Percentiles rank a stretch among this genome's conserved stretches.
phyloP scores from a whole-genome alignment of 768 basidiomycete species.

The Mycena crocata region DNA sequence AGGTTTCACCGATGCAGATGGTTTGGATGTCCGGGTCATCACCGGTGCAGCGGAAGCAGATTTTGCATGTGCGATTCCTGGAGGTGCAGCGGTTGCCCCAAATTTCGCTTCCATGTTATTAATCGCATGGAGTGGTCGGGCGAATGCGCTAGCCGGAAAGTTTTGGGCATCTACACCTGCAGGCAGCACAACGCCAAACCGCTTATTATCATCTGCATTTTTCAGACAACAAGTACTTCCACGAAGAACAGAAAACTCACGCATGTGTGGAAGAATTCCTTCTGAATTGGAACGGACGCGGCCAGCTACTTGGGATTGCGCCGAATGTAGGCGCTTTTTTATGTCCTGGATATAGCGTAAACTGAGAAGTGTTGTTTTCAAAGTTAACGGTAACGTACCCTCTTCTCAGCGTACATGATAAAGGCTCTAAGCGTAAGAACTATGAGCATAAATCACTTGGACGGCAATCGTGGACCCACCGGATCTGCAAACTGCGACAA shows the following conservation, averaged over 20 bases:
- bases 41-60: neutral
- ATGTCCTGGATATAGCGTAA: neutral
- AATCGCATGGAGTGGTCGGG: neutral
- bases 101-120: neutral
- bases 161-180: neutral
- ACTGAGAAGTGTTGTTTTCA: neutral
- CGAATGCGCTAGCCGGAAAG: slow-evolving; percentile 14
- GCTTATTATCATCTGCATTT: neutral
- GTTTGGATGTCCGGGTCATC: neutral
- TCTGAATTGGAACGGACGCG: slow-evolving; percentile 27
- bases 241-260: neutral
- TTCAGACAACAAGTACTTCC: neutral
- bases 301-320: neutral
- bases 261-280: slow-evolving; percentile 9
- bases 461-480: neutral
- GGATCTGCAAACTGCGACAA: slow-evolving; percentile 33
- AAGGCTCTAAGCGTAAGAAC: slow-evolving; percentile 5
- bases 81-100: neutral
- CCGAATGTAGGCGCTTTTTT: too few relatives aligned
- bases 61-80: neutral
- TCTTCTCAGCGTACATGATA: slow-evolving; percentile 7
- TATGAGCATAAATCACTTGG: neutral
- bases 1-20: neutral
- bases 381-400: neutral
- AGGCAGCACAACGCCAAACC: neutral